phyloP scores from a whole-genome alignment of 2,329 filamentous ascomycete species.

The Penicillium polonicum region DNA sequence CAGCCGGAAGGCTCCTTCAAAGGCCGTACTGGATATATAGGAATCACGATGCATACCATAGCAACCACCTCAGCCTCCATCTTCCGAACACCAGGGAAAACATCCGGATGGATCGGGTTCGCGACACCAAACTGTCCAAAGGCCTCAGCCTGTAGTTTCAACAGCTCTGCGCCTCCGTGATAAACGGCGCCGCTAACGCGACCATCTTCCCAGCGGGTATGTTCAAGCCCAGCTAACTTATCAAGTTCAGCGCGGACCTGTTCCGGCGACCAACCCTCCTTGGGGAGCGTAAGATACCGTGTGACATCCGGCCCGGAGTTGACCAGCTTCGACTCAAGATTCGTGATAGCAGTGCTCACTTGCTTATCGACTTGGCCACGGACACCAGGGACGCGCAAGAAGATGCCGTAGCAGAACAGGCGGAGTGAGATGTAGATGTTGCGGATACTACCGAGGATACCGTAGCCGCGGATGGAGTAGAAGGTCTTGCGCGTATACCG shows the following conservation, averaged over 20 bases:
- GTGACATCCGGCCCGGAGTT: conserved; percentile 68
- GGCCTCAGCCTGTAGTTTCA: conserved; percentile 84
- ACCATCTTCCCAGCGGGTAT: conserved; percentile 96
- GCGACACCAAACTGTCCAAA: conserved; percentile 92
- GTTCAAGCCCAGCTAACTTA: conserved; percentile 78
- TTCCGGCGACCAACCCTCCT: conserved; percentile 78
- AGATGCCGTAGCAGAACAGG: conserved; percentile 76
- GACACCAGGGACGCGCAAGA: conserved; percentile 83
- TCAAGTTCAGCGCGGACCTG: conserved; percentile 76
- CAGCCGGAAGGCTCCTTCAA: not conserved
- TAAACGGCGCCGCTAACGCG: conserved; percentile 94
- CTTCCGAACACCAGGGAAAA: conserved; percentile 96
- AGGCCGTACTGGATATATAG: not conserved
- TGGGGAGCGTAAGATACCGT: conserved; percentile 73
- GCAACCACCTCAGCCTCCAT: conserved; percentile 98
- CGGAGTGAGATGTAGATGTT: conserved; percentile 72
- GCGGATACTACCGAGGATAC: conserved; percentile 72
- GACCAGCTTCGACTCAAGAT: conserved; percentile 81
- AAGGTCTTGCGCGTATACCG: conserved; percentile 77
- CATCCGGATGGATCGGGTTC: conserved; percentile 96
- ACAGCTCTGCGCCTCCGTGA: conserved; percentile 79
- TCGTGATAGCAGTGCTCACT: conserved; percentile 73
- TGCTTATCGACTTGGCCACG: conserved; percentile 82
- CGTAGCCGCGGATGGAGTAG: conserved; percentile 85
- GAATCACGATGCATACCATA: conserved; percentile 63